Percentiles rank a stretch among this genome's conserved stretches.
These are phyloP conservation scores for Fraxinus velutina DNA, from an alignment of 305 asterid genomes.

Conservation along the genomic window DNA sequence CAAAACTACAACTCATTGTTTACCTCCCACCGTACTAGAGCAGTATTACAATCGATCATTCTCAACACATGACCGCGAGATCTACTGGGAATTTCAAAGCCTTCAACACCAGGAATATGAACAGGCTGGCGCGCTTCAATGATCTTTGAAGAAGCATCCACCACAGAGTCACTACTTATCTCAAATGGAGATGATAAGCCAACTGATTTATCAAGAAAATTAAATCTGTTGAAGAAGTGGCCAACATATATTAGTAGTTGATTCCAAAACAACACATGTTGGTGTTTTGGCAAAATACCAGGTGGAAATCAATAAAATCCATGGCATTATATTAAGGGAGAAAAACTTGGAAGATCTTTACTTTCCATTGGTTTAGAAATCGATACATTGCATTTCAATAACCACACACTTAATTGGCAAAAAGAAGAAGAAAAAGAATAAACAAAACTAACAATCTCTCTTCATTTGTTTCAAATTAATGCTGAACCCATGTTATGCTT, in stretches of 20 bases:
- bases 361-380: not conserved
- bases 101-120: slow-evolving; percentile 68
- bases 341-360: not conserved
- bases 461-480: not conserved
- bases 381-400: not conserved
- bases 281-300: not conserved
- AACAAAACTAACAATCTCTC: not conserved
- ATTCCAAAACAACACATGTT: not conserved
- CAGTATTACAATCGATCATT: slow-evolving; percentile 57
- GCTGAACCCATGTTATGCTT: not conserved
- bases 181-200: slow-evolving; percentile 77
- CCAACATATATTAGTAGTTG: slow-evolving; percentile 19
- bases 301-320: not conserved
- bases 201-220: slow-evolving; percentile 78
- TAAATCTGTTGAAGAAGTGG: slow-evolving; percentile 53
- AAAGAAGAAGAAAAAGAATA: not conserved
- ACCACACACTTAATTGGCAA: not conserved
- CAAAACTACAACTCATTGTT: not conserved
- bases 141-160: slow-evolving; percentile 52
- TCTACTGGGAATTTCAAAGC: slow-evolving; percentile 70
- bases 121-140: slow-evolving; percentile 54
- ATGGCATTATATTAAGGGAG: not conserved
- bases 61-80: slow-evolving; percentile 78
- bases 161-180: slow-evolving; percentile 43
- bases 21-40: slow-evolving; percentile 98